Percentiles rank a stretch among this genome's conserved stretches.
Conservation (phyloP, 306 rosid species). For the Sphenostylis stenocarpa region DNA sequence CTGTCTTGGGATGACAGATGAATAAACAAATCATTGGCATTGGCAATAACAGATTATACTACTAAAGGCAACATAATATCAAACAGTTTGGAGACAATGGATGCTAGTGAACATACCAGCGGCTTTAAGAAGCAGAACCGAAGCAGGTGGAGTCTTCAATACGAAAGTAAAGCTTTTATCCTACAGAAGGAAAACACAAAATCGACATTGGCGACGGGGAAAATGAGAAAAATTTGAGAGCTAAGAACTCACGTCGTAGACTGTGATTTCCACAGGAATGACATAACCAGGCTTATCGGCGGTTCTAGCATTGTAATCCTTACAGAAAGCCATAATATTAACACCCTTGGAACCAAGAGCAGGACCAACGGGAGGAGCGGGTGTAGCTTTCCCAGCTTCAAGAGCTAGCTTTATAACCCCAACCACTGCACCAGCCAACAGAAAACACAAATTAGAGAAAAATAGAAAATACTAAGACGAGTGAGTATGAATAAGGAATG, state of each 20-base stretch:
- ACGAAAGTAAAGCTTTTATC: constrained; percentile 96
- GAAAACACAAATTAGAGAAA: background rate
- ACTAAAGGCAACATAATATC: constrained; percentile 25
- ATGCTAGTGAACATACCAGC: constrained; percentile 56
- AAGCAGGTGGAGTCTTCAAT: constrained; percentile 96
- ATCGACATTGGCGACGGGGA: background rate
- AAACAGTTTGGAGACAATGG: constrained; percentile 26
- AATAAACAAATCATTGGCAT: background rate
- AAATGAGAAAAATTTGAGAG: background rate
- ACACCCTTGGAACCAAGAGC: constrained; percentile 98
- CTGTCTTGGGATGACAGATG: no score
- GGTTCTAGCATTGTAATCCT: constrained; percentile 94
- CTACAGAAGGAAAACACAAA: constrained; percentile 29
- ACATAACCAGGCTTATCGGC: constrained; percentile 95
- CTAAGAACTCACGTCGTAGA: constrained; percentile 71
- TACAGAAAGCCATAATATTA: constrained; percentile 95
- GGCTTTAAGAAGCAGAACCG: constrained; percentile 93
- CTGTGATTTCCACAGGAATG: constrained; percentile 97
- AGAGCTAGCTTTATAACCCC: constrained; percentile 92
- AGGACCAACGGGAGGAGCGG: constrained; percentile 99
- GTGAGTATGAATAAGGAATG: no score
- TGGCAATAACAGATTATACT: background rate
- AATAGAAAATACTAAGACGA: background rate
- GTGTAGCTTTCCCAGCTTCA: constrained; percentile 99
- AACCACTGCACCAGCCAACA: constrained; percentile 50